Percentiles rank a stretch among this genome's conserved stretches.
phyloP scores from a whole-genome alignment of 345 rosid species.

The Sonneratia alba region DNA sequence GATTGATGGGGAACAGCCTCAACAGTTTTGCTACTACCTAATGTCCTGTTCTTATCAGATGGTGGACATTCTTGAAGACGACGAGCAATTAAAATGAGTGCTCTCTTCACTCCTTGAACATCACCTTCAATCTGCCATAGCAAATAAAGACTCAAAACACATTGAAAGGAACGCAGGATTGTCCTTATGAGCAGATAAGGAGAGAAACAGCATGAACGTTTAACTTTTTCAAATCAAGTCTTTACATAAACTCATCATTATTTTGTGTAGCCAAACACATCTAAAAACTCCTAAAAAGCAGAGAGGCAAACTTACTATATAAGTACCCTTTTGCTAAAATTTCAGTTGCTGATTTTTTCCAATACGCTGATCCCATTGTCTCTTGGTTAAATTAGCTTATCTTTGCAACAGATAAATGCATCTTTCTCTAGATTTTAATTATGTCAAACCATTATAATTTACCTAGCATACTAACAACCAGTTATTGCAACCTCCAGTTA shows the following conservation, averaged over 20 bases:
- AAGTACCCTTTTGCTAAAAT: not conserved
- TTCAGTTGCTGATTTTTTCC: not conserved
- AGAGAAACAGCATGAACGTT: not conserved
- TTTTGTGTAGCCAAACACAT: not conserved
- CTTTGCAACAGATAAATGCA: not conserved
- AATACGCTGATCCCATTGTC: not conserved
- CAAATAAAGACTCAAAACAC: slow-evolving; percentile 1
- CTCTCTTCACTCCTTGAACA: slow-evolving; percentile 58
- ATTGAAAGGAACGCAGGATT: not conserved
- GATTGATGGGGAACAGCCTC: slow-evolving; percentile 28
- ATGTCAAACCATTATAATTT: not conserved
- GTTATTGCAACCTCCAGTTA: not conserved
- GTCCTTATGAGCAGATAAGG: not conserved
- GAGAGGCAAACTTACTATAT: not conserved
- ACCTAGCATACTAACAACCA: not conserved
- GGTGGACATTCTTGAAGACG: slow-evolving; percentile 68
- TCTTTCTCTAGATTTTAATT: not conserved
- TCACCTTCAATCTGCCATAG: slow-evolving; percentile 71
- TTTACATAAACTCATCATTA: not conserved
- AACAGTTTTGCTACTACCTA: slow-evolving; percentile 28
- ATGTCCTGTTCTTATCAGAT: slow-evolving; percentile 28
- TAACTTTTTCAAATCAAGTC: too few species aligned
- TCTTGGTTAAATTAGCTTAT: not conserved
- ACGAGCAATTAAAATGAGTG: slow-evolving; percentile 58
- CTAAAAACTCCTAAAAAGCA: not conserved